Percentiles rank a stretch among this genome's conserved stretches.
Evolutionary conservation across 2,329 filamentous ascomycete species (phyloP).

Genomic region (Fusarium mexicanum): DNA sequence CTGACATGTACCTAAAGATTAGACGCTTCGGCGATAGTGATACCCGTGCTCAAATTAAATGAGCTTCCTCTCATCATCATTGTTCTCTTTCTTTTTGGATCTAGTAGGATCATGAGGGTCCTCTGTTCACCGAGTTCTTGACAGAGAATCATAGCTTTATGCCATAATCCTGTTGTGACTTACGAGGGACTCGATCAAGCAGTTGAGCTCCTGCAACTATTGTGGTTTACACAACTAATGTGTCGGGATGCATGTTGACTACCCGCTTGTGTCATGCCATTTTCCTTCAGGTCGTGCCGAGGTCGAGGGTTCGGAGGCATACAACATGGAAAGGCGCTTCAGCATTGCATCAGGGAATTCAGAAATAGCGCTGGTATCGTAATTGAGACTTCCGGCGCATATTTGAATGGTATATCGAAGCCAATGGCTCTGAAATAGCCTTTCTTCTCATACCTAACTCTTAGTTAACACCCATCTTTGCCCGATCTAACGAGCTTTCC

Average conservation of each 20-base stretch:
- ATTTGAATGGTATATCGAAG: neutral
- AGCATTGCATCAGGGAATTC: neutral
- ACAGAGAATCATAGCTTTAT: neutral
- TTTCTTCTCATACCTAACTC: neutral
- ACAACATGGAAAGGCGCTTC: neutral
- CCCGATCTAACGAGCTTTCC: slow-evolving; percentile 33
- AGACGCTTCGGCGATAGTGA: slow-evolving; percentile 36
- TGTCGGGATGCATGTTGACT: neutral
- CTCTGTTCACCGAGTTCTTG: neutral
- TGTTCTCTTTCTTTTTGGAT: neutral
- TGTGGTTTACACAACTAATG: neutral
- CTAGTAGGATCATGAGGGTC: neutral
- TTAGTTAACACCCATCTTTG: neutral
- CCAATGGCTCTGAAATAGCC: slow-evolving; percentile 25
- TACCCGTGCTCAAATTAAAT: slow-evolving; percentile 33
- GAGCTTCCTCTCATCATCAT: slow-evolving; percentile 9
- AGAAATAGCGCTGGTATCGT: neutral
- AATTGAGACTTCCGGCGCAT: neutral
- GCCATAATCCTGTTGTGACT: neutral
- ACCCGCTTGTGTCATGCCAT: neutral
- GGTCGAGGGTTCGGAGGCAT: slow-evolving; percentile 17
- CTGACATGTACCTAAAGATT: slow-evolving; percentile 15
- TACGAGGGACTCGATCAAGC: neutral
- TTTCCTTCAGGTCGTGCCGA: slow-evolving; percentile 10
- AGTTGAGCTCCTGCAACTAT: slow-evolving; percentile 7